Percentiles rank a stretch among this genome's conserved stretches.
phyloP scores from a whole-genome alignment of 78 protist genomes.

The slime mould (Dictyostelium discoideum) region dicty_2.7 NC_007089.4:2134501-2135000 shows the following conservation, averaged over 20 bases:
- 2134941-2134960: slow-evolving; percentile 93
- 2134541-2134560: slow-evolving; percentile 88
- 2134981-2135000: slow-evolving; percentile 88
- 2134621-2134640: slow-evolving; percentile 59
- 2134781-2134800: slow-evolving; percentile 83
- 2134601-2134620: slow-evolving; percentile 88
- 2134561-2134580: slow-evolving; percentile 90
- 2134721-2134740: slow-evolving; percentile 92
- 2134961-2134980: slow-evolving; percentile 92
- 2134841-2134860: neutral
- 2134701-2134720: slow-evolving; percentile 87
- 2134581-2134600: slow-evolving; percentile 94
- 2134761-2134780: slow-evolving; percentile 92
- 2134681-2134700: slow-evolving; percentile 87
- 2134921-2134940: slow-evolving; percentile 83
- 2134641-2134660: slow-evolving; percentile 81
- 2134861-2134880: slow-evolving; percentile 25
- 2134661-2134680: slow-evolving; percentile 83
- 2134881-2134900: slow-evolving; percentile 21
- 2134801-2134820: slow-evolving; percentile 84
- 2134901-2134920: slow-evolving; percentile 17
- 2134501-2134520: slow-evolving; percentile 86
- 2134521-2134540: slow-evolving; percentile 50
- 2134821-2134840: slow-evolving; percentile 25
- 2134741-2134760: slow-evolving; percentile 85